Conservation (phyloP, 2,329 filamentous ascomycete genomes). For the Arthrobotrys megalospora region DNA sequence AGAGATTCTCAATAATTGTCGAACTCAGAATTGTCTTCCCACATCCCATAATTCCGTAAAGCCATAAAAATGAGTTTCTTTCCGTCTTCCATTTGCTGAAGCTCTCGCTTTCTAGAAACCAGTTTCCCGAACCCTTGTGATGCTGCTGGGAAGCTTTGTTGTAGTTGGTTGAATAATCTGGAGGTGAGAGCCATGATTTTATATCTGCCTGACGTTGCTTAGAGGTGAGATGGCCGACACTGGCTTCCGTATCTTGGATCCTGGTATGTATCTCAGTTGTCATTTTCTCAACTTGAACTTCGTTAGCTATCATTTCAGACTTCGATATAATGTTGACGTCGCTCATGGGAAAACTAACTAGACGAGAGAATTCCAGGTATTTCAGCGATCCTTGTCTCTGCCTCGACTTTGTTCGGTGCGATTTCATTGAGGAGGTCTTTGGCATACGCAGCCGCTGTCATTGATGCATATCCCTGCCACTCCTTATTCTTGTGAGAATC, state of each 20-base stretch:
- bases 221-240: no score
- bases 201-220: no score
- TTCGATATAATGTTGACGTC: no score
- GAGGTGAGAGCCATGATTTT: slow-evolving; percentile 64
- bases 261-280: no score
- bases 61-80: slow-evolving; percentile 66
- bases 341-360: no score
- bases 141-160: slow-evolving; percentile 65
- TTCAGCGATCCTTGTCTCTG: not conserved
- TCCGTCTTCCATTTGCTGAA: slow-evolving; percentile 66
- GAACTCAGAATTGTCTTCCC: slow-evolving; percentile 69
- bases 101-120: slow-evolving; percentile 66
- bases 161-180: slow-evolving; percentile 66
- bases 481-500: slow-evolving; percentile 24
- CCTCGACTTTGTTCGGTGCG: slow-evolving; percentile 6
- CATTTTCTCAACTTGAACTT: no score
- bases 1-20: slow-evolving; percentile 66
- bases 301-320: no score
- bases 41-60: slow-evolving; percentile 68
- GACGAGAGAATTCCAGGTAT: not conserved
- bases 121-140: slow-evolving; percentile 64
- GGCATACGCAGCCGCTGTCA: slow-evolving; percentile 18
- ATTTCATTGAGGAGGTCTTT: slow-evolving; percentile 27
- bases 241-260: no score
- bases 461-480: slow-evolving; percentile 22